Percentiles rank a stretch among this genome's conserved stretches.
These are phyloP conservation scores for Pseudocercospora pini-densiflorae DNA, from an alignment of 2,329 filamentous ascomycete genomes.

Conservation along the genomic window DNA sequence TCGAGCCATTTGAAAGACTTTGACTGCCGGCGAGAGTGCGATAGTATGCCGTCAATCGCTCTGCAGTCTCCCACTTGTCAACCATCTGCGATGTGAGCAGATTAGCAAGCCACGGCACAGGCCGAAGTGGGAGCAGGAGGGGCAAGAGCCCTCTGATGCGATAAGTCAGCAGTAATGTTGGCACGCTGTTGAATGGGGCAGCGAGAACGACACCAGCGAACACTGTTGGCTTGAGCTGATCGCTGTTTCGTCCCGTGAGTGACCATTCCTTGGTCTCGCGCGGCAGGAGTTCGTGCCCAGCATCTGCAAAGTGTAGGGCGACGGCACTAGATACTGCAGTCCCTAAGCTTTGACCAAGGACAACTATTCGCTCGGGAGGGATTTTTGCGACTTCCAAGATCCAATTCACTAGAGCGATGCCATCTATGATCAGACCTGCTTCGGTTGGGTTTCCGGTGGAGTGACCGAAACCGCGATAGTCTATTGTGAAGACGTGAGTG, in stretches of 20 bases:
- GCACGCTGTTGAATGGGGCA: constrained; percentile 76
- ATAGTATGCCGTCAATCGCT: constrained; percentile 69
- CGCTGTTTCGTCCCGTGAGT: not conserved
- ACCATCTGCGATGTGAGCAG: constrained; percentile 67
- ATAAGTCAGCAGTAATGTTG: constrained; percentile 73
- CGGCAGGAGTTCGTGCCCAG: constrained; percentile 29
- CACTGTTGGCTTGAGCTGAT: constrained; percentile 48
- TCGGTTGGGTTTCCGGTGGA: constrained; percentile 83
- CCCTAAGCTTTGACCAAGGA: constrained; percentile 86
- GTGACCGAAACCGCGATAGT: constrained; percentile 86
- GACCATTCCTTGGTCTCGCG: constrained; percentile 14
- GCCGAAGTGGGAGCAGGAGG: constrained; percentile 73
- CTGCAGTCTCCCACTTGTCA: constrained; percentile 80
- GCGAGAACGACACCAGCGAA: constrained; percentile 83
- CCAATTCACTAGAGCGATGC: constrained; percentile 73
- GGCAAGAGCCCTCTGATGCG: constrained; percentile 78
- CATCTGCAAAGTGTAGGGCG: constrained; percentile 66
- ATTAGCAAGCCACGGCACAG: constrained; percentile 67
- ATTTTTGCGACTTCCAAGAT: constrained; percentile 68
- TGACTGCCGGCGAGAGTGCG: constrained; percentile 51
- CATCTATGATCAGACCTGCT: constrained; percentile 79
- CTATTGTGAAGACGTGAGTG: constrained; percentile 83
- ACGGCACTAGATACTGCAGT: constrained; percentile 81
- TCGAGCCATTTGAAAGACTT: constrained; percentile 43
- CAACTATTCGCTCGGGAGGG: constrained; percentile 71